Evolutionary conservation across 163 green algal genomes (phyloP).

Genomic region (Scenedesmus sp.): DNA sequence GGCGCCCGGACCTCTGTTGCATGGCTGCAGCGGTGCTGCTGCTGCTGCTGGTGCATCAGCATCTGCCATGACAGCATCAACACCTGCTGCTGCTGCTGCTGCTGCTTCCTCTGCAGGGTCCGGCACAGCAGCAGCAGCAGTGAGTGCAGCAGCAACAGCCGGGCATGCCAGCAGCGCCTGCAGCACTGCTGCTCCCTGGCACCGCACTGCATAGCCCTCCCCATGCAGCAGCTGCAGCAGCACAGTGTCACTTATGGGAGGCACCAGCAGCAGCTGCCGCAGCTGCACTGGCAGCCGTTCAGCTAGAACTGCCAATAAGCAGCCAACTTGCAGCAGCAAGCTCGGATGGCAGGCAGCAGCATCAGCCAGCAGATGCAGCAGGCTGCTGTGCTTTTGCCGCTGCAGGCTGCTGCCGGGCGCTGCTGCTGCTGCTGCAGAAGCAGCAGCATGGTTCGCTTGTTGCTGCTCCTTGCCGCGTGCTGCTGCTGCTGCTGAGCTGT

Average conservation of each 20-base stretch:
- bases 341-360: neutral
- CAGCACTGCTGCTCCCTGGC: constrained; percentile 17
- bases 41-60: neutral
- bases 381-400: neutral
- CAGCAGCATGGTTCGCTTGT: neutral
- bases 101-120: neutral
- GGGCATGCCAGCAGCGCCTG: constrained; percentile 17
- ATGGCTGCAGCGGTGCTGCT: constrained; percentile 11
- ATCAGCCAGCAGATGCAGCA: constrained; percentile 19
- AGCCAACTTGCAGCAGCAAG: constrained; percentile 10
- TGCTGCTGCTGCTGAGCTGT: neutral
- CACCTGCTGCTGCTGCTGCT: constrained; percentile 2
- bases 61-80: neutral
- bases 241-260: neutral
- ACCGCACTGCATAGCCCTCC: neutral
- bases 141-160: constrained; percentile 20
- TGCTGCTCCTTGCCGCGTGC: neutral
- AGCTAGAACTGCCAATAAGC: constrained; percentile 17
- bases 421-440: neutral
- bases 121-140: constrained; percentile 10
- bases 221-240: constrained; percentile 22
- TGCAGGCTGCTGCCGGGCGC: neutral
- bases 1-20: neutral
- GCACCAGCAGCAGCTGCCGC: constrained; percentile 31
- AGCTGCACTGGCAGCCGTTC: constrained; percentile 19